Percentiles rank a stretch among this genome's conserved stretches.
Evolutionary conservation across 495 filamentous ascomycete species (phyloP).

Genomic region (Aspergillus bridgeri): DNA sequence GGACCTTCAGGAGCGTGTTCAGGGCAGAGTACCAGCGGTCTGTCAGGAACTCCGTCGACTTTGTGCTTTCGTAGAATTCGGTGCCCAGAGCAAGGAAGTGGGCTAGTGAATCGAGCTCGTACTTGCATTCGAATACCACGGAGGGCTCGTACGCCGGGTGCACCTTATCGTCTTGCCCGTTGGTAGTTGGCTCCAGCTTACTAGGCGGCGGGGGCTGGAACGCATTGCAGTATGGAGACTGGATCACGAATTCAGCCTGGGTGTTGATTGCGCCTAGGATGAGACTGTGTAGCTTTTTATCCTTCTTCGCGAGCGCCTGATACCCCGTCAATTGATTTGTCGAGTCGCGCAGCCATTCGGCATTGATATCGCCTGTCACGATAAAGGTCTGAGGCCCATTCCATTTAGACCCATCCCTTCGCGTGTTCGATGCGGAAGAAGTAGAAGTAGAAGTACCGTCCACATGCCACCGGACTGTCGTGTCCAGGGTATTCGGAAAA

Average conservation of each 20-base stretch:
- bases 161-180: slow-evolving; percentile 77
- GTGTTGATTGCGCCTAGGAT: slow-evolving; percentile 96
- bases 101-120: slow-evolving; percentile 93
- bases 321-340: slow-evolving; percentile 94
- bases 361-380: slow-evolving; percentile 98
- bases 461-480: slow-evolving; percentile 76
- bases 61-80: slow-evolving; percentile 78
- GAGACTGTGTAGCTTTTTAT: slow-evolving; percentile 67
- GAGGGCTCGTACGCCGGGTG: slow-evolving; percentile 81
- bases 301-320: slow-evolving; percentile 75
- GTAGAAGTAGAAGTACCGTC: slow-evolving; percentile 41
- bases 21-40: slow-evolving; percentile 78
- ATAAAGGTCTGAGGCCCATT: slow-evolving; percentile 87
- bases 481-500: slow-evolving; percentile 95
- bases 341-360: slow-evolving; percentile 96
- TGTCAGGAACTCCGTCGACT: slow-evolving; percentile 72
- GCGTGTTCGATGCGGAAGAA: slow-evolving; percentile 31
- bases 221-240: slow-evolving; percentile 95
- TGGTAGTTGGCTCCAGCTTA: slow-evolving; percentile 61
- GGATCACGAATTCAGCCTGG: slow-evolving; percentile 89
- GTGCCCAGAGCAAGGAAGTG: slow-evolving; percentile 85
- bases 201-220: slow-evolving; percentile 92
- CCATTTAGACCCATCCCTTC: slow-evolving; percentile 62
- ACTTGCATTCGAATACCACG: slow-evolving; percentile 96
- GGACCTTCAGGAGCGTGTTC: slow-evolving; percentile 64